A percentile compares a stretch with the other conserved stretches of the same genome.
Evolutionary conservation across 2,329 filamentous ascomycete species (phyloP).

Genomic region (Pseudogymnoascus sp.): DNA sequence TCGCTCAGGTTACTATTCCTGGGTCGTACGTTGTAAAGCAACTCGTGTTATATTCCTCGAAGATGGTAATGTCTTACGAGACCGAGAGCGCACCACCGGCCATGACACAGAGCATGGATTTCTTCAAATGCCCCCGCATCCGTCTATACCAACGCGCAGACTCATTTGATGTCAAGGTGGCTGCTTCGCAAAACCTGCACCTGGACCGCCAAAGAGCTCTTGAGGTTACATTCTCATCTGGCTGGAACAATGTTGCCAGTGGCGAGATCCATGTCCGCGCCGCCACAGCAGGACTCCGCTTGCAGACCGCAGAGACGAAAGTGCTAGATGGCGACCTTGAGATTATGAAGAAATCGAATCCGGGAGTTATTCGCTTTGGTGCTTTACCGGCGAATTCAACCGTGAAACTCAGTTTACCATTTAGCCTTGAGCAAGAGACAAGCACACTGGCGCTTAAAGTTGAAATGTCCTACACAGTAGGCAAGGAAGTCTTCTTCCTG

Average conservation of each 20-base stretch:
- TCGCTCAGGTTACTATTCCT: slow-evolving; percentile 50
- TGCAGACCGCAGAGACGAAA: slow-evolving; percentile 53
- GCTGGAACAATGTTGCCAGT: slow-evolving; percentile 60
- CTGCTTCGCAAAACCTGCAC: slow-evolving; percentile 62
- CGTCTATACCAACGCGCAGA: slow-evolving; percentile 65
- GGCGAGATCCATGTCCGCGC: slow-evolving; percentile 56
- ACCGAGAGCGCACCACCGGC: slow-evolving; percentile 38
- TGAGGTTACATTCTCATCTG: slow-evolving; percentile 64
- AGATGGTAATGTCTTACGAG: slow-evolving; percentile 59
- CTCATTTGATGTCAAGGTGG: slow-evolving; percentile 61
- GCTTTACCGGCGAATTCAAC: slow-evolving; percentile 38
- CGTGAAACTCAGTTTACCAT: slow-evolving; percentile 64
- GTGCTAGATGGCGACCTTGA: slow-evolving; percentile 37
- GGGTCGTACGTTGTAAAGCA: slow-evolving; percentile 71
- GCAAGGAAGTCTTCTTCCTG: slow-evolving; percentile 57
- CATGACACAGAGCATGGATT: slow-evolving; percentile 18
- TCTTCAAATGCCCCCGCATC: slow-evolving; percentile 54
- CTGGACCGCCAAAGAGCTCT: slow-evolving; percentile 73
- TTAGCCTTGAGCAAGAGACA: slow-evolving; percentile 72
- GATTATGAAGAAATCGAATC: slow-evolving; percentile 44
- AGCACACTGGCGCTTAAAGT: slow-evolving; percentile 63
- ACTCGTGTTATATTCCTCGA: slow-evolving; percentile 56
- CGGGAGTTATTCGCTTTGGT: slow-evolving; percentile 45
- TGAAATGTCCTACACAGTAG: slow-evolving; percentile 68
- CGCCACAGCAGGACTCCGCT: slow-evolving; percentile 57